A percentile compares a stretch with the other conserved stretches of the same genome.
Conservation (phyloP, 2,329 filamentous ascomycete species). For the Colletotrichum ledebouriae region DNA sequence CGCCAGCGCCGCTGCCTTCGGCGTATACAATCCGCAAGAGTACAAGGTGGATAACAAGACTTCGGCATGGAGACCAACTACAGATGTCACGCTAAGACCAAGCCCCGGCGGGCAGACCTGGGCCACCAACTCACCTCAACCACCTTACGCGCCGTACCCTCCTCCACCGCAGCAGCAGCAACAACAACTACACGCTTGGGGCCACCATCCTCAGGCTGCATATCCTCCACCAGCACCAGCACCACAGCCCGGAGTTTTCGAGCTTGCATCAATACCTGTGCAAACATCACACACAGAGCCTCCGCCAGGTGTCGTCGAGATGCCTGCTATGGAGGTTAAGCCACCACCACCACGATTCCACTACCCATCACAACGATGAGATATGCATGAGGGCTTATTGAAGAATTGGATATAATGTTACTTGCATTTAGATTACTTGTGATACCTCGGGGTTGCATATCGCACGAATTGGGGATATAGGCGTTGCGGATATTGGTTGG, state of each 20-base stretch:
- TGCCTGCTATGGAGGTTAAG: slow-evolving; percentile 39
- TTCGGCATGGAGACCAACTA: slow-evolving; percentile 18
- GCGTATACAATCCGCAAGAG: slow-evolving; percentile 13
- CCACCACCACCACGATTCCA: slow-evolving; percentile 3
- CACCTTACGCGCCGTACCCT: slow-evolving; percentile 15
- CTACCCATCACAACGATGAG: slow-evolving; percentile 18
- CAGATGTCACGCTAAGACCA: slow-evolving; percentile 6
- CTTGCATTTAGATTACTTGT: background rate
- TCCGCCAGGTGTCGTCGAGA: slow-evolving; percentile 36
- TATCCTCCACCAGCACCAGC: slow-evolving; percentile 8
- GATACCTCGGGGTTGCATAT: background rate
- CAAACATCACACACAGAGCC: slow-evolving; percentile 13
- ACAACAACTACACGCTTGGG: slow-evolving; percentile 29
- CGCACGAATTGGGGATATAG: background rate
- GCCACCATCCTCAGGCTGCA: slow-evolving; percentile 30
- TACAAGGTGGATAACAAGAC: slow-evolving; percentile 29
- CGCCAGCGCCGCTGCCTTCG: slow-evolving; percentile 15
- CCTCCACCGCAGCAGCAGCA: slow-evolving; percentile 15
- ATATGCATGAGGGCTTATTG: background rate
- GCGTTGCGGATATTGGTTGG: slow-evolving; percentile 12
- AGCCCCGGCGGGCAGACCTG: slow-evolving; percentile 37
- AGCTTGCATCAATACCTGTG: slow-evolving; percentile 40
- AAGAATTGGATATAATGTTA: background rate
- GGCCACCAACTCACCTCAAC: slow-evolving; percentile 26
- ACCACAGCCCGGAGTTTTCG: slow-evolving; percentile 36